Evolutionary conservation across 306 rosid genomes (phyloP).

Genomic region (Psophocarpus tetragonolobus): DNA sequence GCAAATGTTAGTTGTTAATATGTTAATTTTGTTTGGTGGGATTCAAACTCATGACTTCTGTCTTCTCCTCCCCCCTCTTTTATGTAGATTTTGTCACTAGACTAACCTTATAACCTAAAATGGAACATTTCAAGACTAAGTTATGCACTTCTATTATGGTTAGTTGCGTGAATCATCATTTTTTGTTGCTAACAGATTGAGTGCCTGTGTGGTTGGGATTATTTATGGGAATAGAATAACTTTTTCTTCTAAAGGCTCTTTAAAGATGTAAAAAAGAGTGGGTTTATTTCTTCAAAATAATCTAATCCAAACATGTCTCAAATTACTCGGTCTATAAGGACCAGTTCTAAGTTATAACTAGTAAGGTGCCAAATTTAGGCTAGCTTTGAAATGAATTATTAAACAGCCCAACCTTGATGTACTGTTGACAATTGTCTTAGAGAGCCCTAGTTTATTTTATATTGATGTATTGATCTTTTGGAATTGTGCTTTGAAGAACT

Average conservation of each 20-base stretch:
- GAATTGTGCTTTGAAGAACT: constrained; percentile 6
- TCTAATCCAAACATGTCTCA: background rate
- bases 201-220: background rate
- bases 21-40: too few species aligned
- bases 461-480: background rate
- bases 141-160: background rate
- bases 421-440: background rate
- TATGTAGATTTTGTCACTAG: too few species aligned
- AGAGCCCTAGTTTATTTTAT: background rate
- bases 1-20: too few species aligned
- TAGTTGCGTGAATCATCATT: background rate
- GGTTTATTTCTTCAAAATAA: background rate
- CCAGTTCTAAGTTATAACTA: background rate
- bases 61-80: too few species aligned
- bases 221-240: background rate
- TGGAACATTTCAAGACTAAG: background rate
- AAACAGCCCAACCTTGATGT: background rate
- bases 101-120: too few species aligned
- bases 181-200: constrained; percentile 10
- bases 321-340: background rate
- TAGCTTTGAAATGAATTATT: background rate
- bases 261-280: background rate
- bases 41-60: too few species aligned
- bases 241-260: background rate
- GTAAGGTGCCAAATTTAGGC: background rate